A percentile compares a stretch with the other conserved stretches of the same genome.
Evolutionary conservation across 192 early-diverging fungal species (phyloP).

Genomic region (Coemansia sp.): DNA sequence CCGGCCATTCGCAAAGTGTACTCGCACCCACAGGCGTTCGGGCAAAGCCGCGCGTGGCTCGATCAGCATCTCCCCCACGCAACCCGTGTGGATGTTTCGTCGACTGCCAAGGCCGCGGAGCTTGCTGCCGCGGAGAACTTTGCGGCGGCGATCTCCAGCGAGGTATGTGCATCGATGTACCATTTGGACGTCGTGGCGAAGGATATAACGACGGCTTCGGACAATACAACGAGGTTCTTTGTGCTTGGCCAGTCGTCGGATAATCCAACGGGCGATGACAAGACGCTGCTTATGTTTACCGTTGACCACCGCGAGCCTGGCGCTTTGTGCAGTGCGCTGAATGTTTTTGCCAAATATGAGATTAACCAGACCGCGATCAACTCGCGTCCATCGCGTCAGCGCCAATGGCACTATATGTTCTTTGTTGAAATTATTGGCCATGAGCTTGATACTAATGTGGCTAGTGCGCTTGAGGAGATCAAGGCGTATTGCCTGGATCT

Average conservation of each 20-base stretch:
- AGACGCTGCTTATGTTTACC: constrained; percentile 83
- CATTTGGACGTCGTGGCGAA: constrained; percentile 70
- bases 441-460: constrained; percentile 62
- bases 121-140: constrained; percentile 71
- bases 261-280: constrained; percentile 66
- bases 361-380: constrained; percentile 93
- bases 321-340: constrained; percentile 80
- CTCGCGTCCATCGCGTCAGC: constrained; percentile 75
- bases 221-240: constrained; percentile 93
- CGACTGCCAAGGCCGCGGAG: constrained; percentile 88
- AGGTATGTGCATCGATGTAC: constrained; percentile 76
- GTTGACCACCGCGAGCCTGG: constrained; percentile 87
- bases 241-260: constrained; percentile 72
- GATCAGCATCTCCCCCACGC: constrained; percentile 69
- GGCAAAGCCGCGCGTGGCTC: constrained; percentile 77
- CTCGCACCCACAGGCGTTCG: constrained; percentile 80
- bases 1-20: constrained; percentile 70
- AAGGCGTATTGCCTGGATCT: constrained; percentile 72
- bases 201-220: constrained; percentile 77
- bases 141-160: constrained; percentile 80
- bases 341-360: constrained; percentile 74
- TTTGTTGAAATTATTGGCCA: constrained; percentile 91
- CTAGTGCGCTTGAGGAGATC: constrained; percentile 66
- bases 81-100: constrained; percentile 69
- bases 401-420: constrained; percentile 92